These are phyloP conservation scores for Lentinula sp. DNA, from an alignment of 768 basidiomycete genomes.

Conservation along the genomic window DNA sequence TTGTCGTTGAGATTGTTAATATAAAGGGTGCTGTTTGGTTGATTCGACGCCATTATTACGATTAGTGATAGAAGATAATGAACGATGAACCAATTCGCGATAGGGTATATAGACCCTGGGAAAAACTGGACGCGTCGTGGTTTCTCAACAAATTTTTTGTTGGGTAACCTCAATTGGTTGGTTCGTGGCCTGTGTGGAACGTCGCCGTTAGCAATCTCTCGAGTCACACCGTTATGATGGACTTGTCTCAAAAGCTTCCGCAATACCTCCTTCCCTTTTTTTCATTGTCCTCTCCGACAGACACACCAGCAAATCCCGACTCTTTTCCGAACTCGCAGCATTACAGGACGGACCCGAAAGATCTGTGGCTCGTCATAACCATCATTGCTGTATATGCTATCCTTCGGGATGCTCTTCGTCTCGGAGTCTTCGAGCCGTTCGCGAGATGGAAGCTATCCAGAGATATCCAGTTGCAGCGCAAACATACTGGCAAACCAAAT, in stretches of 20 bases:
- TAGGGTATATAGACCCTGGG: background rate
- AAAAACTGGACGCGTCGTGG: background rate
- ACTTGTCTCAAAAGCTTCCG: conserved; percentile 28
- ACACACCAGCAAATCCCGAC: conserved; percentile 52
- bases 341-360: conserved; percentile 69
- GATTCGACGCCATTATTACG: conserved; percentile 29
- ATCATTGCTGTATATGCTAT: conserved; percentile 86
- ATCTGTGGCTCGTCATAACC: conserved; percentile 75
- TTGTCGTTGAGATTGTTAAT: conserved; percentile 92
- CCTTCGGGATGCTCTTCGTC: conserved; percentile 70
- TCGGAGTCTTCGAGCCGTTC: conserved; percentile 74
- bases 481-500: conserved; percentile 15
- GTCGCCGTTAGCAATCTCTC: background rate
- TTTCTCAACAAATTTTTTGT: background rate
- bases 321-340: conserved; percentile 68
- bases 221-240: background rate
- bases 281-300: conserved; percentile 63
- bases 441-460: conserved; percentile 69
- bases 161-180: background rate
- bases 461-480: conserved; percentile 27
- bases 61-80: background rate
- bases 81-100: conserved; percentile 6
- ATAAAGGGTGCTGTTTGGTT: conserved; percentile 87
- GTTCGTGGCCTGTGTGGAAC: background rate
- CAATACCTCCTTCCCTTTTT: conserved; percentile 62